Evolutionary conservation across 2,329 filamentous ascomycete genomes (phyloP), one percentile per base, ranked within the genome.

Genomic region (Fusarium sambucinum): DNA sequence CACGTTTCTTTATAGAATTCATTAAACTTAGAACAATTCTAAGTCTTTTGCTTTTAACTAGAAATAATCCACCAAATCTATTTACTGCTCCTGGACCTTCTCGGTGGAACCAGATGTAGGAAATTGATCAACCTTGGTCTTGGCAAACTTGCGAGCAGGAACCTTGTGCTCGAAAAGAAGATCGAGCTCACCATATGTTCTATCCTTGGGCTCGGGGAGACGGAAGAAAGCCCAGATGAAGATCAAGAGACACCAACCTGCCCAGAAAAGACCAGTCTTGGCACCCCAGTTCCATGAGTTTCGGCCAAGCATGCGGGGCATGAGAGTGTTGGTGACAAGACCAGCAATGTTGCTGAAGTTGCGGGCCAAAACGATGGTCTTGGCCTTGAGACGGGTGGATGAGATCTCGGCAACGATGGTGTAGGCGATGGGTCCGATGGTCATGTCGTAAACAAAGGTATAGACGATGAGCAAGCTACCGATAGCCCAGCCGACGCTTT

Each of bases 351-450:
- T 85, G 77, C 85, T 87, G 4, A 79, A 68, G 55, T 77, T 80
- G 27, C 83, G 41, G 3, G 80, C 82, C 14, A 85, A 59, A 14
- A 82, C 82, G 32, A 84, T 80, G 0, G 80, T 81, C 72, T 83
- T 82, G 38, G 79, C 81, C 29, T 82, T 78, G 27, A 84, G 77
- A 35, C 80, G 80, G n/a, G 80, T 83, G 7, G 81, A 82, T 0
- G 79, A 77, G 6, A 84, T 75, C 70, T 84, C 82, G 3, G 82
- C 87, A 6, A 97, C 93, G 29, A 97, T 86, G 0, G 92, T 94
- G 80, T 96, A 97, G 80, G 91, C 93, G 17, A 97, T 92, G 38
- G 65, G 79, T 1, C 79, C 79, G 14, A 80, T 74, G 13, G 78
- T 80, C 55, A 76, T 70, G 57, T 79, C 74, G 59, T 79, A 81